Percentiles rank a stretch among this genome's conserved stretches.
These are phyloP conservation scores for Thalassiosira pacifica DNA, from an alignment of 352 stramenopile species.

Conservation along the genomic window DNA sequence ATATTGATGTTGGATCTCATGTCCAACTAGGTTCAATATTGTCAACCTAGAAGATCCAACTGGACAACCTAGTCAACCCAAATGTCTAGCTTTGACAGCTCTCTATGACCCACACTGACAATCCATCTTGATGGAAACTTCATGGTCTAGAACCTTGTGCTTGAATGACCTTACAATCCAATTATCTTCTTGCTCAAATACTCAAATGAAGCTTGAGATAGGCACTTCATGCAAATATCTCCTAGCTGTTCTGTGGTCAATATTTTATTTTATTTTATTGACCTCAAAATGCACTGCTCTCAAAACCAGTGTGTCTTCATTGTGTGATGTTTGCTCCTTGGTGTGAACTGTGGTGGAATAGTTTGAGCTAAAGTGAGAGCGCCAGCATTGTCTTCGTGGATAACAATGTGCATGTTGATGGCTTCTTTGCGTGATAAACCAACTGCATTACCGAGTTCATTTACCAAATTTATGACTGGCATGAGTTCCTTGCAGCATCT, in stretches of 20 bases:
- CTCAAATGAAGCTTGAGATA: background rate
- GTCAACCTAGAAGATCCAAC: too few relatives aligned
- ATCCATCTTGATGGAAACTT: too few relatives aligned
- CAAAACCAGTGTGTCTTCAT: slow-evolving; percentile 22
- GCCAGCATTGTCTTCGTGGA: slow-evolving; percentile 46
- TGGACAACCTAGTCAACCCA: too few relatives aligned
- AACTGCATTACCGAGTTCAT: background rate
- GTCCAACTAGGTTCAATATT: too few relatives aligned
- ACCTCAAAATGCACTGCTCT: too few relatives aligned
- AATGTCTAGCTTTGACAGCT: too few relatives aligned
- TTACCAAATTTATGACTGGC: slow-evolving; percentile 17
- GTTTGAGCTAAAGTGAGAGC: slow-evolving; percentile 18
- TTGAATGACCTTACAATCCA: too few relatives aligned
- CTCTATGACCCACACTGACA: too few relatives aligned
- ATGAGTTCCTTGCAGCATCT: slow-evolving; percentile 24
- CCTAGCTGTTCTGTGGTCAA: slow-evolving; percentile 10
- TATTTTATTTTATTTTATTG: slow-evolving; percentile 1
- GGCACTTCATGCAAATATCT: slow-evolving; percentile 9
- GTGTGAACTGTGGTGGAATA: slow-evolving; percentile 10
- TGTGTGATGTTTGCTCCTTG: slow-evolving; percentile 3
- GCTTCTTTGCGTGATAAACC: background rate
- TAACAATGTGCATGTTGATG: background rate
- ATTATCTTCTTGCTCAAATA: slow-evolving; percentile 16
- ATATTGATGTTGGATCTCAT: too few relatives aligned
- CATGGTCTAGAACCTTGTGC: too few relatives aligned